These are phyloP conservation scores for Phytophthora pluvialis DNA, from an alignment of 352 stramenopile species.

Conservation along the genomic window DNA sequence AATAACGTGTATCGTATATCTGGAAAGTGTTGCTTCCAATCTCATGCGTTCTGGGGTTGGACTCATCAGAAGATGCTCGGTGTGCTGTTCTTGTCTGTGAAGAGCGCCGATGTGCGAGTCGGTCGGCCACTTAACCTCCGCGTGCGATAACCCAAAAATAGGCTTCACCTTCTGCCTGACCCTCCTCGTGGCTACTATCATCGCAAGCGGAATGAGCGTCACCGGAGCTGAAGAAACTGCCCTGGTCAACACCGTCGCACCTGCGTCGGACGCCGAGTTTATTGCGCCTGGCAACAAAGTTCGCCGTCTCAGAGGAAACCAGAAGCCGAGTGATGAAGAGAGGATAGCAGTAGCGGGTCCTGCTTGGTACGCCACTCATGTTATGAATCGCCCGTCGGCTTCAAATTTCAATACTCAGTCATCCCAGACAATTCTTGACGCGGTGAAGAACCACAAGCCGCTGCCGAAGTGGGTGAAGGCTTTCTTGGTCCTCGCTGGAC, in stretches of 20 bases:
- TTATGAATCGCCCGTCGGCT: not conserved
- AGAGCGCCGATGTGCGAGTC: too few species aligned
- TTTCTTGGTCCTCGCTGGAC: not conserved
- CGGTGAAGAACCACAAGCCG: not conserved
- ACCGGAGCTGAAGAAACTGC: not conserved
- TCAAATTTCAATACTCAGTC: not conserved
- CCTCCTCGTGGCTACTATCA: not conserved
- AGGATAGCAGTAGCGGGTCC: not conserved
- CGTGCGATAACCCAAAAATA: too few species aligned
- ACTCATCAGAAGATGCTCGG: too few species aligned
- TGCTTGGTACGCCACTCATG: constrained; percentile 1
- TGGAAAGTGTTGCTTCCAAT: too few species aligned
- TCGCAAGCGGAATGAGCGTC: too few species aligned
- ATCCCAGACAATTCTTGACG: constrained; percentile 3
- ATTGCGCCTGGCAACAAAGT: not conserved
- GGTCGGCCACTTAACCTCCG: too few species aligned
- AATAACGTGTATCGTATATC: too few species aligned
- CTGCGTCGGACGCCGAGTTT: not conserved
- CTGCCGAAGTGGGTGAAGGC: constrained; percentile 1
- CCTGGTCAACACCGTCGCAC: not conserved
- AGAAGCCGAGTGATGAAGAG: not conserved
- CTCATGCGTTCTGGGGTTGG: too few species aligned
- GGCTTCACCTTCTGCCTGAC: not conserved
- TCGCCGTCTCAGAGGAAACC: constrained; percentile 2
- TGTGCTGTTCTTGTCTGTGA: too few species aligned